phyloP scores from a whole-genome alignment of 2,329 filamentous ascomycete species.

The Cordyceps militaris region DNA sequence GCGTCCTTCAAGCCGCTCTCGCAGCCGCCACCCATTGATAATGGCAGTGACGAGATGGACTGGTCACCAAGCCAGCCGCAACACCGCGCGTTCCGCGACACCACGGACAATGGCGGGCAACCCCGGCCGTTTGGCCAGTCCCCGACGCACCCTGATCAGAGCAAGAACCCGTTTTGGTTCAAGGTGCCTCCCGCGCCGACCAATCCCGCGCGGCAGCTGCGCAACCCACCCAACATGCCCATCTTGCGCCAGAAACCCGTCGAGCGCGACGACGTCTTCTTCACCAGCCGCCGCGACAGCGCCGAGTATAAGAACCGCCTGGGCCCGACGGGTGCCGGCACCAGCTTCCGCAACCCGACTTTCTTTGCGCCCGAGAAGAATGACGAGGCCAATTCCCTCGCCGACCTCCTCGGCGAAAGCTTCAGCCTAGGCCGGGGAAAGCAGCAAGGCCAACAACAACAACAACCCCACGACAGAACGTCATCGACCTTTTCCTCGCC shows the following conservation, averaged over 20 bases:
- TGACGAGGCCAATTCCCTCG: constrained; percentile 37
- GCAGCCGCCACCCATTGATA: constrained; percentile 22
- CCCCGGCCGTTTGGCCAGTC: constrained; percentile 39
- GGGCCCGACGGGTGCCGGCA: constrained; percentile 16
- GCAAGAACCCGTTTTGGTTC: constrained; percentile 56
- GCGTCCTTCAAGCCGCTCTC: constrained; percentile 15
- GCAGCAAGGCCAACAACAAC: background rate
- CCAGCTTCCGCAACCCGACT: constrained; percentile 51
- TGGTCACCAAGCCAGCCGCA: constrained; percentile 58
- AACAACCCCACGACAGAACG: background rate
- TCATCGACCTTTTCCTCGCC: background rate
- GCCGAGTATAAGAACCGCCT: constrained; percentile 5
- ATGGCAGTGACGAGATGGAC: constrained; percentile 61
- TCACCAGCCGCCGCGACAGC: constrained; percentile 27
- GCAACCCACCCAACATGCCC: constrained; percentile 54
- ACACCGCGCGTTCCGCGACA: constrained; percentile 47
- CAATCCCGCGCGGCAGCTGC: constrained; percentile 54
- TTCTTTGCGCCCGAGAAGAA: constrained; percentile 47
- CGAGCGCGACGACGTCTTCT: constrained; percentile 44
- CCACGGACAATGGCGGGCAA: constrained; percentile 22
- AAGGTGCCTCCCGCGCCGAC: constrained; percentile 62
- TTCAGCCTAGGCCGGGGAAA: constrained; percentile 33
- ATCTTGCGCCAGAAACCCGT: constrained; percentile 40
- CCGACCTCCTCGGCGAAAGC: constrained; percentile 37
- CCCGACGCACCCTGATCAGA: constrained; percentile 35